Evolutionary conservation across 2,329 filamentous ascomycete genomes (phyloP), one percentile per base, ranked within the genome.

Genomic region (Microsporum audouinii): DNA sequence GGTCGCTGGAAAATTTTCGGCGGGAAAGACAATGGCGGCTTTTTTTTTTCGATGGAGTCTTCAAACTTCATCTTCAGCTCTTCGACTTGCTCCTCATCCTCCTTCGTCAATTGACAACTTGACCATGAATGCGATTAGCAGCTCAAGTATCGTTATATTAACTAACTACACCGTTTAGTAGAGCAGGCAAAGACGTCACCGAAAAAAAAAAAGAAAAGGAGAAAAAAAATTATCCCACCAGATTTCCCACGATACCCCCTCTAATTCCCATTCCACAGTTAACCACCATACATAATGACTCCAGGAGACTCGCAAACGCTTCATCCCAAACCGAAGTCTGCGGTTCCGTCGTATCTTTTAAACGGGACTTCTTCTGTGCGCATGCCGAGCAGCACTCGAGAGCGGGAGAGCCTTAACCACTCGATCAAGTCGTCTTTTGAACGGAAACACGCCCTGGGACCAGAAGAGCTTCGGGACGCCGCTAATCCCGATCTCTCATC

Each of bases 381-480:
- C 55, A 72, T 76, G 17, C 73, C 76, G 8, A 75, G 76, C 14
- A 74, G 80, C 68, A 76, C 75, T 49, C 76, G 78, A 66, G 83
- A 85, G 68, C 75, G 82, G 36, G 82, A 85, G 59, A 80, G 73
- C 61, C 76, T 85, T 60, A 81, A 79, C 66, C 78, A 81, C 17
- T 81, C 83, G 29, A 86, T 86, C 63, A 74, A 80, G 65, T 79
- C 78, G 5, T 84, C 82, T 12, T 83, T 83, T 70, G 75, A 75
- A 36, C 76, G 75, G 31, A 57, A 57, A 34, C 55, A 43, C 27
- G 55, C 31, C 17, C 36, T 57, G 39, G 55, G 27, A 2, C 55
- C 55, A 12, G 51, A 55, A 0, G 51, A 55, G 51, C 51, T 55
- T 8, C 76, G 75, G 64, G 73, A 77, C 59, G 72, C 76, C 0